Base-by-base conservation (phyloP, 441 rosid species). In the Manihot esculenta region DNA sequence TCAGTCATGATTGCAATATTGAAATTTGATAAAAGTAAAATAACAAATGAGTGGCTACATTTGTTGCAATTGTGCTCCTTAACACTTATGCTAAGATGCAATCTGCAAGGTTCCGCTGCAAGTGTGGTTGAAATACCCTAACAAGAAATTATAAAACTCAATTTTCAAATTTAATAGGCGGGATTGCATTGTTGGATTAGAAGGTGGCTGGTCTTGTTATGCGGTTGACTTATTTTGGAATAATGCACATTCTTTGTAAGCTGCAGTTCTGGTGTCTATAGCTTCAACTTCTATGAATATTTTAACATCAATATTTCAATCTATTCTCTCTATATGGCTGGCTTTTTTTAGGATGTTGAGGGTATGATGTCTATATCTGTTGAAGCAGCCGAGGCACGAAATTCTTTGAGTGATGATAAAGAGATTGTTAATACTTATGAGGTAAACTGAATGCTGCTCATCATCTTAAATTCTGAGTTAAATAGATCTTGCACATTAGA, bases 301-400 rank as follows among this genome's bases (percentile, higher is more conserved):
- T 26, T 30, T 6, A 9, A 5, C 41, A 14, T 70, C 38, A 48
- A 1, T 30, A 5, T 59, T 68, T 21, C 58, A 27, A 59, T 59
- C 8, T 53, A 62, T 68, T 53, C 11, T 56, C n/a, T 67, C 60
- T 60, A 26, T 59, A 18, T 42, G 13, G 64, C 10, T 72, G 45
- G 26, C 30, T 57, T 72, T 44, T 67, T 27, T 70, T 68, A 93
- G 98, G 99, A 93, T 87, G 91, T 93, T 69, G 98, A 93, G 81
- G 98, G 99, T 78, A 96, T 96, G 99, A 89, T 96, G 98, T 96
- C 99, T 23, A 96, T 96, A 72, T 96, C 99, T 62, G 95, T 88
- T 72, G 99, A 96, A 88, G 98, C 98, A 78, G 81, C 98, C 64
- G 97, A 85, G 76, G 99, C 98, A 49, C 84, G 87, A 18, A 89